phyloP scores from a whole-genome alignment of 2,329 filamentous ascomycete genomes.

The Talaromyces pinophilus region DNA sequence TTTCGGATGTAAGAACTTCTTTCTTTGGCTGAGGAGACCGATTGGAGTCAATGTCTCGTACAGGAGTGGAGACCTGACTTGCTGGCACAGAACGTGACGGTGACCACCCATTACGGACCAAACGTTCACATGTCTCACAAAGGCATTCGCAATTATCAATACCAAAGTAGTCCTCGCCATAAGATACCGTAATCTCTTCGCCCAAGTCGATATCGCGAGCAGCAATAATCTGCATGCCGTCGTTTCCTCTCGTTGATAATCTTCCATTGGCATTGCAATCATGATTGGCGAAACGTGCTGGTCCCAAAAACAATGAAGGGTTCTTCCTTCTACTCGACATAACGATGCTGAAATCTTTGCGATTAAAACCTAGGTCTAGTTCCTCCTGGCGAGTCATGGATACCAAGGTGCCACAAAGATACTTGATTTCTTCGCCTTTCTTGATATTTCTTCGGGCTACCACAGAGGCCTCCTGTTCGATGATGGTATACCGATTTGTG shows the following conservation, averaged over 20 bases:
- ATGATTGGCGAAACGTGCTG: slow-evolving; percentile 94
- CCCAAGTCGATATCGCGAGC: slow-evolving; percentile 77
- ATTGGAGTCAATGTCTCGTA: slow-evolving; percentile 23
- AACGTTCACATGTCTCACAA: slow-evolving; percentile 80
- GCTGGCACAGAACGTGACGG: slow-evolving; percentile 40
- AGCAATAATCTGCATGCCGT: slow-evolving; percentile 89
- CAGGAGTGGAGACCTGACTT: slow-evolving; percentile 38
- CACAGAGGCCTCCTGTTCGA: slow-evolving; percentile 82
- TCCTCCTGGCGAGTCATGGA: slow-evolving; percentile 92
- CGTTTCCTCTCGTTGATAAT: slow-evolving; percentile 77
- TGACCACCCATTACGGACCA: slow-evolving; percentile 79
- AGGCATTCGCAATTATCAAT: slow-evolving; percentile 93
- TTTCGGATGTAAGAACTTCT: neutral
- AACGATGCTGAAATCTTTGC: slow-evolving; percentile 96
- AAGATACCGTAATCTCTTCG: slow-evolving; percentile 95
- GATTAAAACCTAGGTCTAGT: slow-evolving; percentile 71
- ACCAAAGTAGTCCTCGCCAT: slow-evolving; percentile 95
- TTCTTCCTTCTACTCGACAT: slow-evolving; percentile 90
- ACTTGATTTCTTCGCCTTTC: slow-evolving; percentile 84
- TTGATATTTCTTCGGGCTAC: slow-evolving; percentile 77
- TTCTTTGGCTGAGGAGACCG: slow-evolving; percentile 4
- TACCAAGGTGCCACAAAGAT: slow-evolving; percentile 87
- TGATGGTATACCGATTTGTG: slow-evolving; percentile 93
- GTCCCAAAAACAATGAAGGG: slow-evolving; percentile 89
- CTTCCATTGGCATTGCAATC: slow-evolving; percentile 92